A percentile compares a stretch with the other conserved stretches of the same genome.
These are phyloP conservation scores for Austropuccinia psidii DNA, from an alignment of 1,284 basidiomycete genomes.

Conservation along the genomic window DNA sequence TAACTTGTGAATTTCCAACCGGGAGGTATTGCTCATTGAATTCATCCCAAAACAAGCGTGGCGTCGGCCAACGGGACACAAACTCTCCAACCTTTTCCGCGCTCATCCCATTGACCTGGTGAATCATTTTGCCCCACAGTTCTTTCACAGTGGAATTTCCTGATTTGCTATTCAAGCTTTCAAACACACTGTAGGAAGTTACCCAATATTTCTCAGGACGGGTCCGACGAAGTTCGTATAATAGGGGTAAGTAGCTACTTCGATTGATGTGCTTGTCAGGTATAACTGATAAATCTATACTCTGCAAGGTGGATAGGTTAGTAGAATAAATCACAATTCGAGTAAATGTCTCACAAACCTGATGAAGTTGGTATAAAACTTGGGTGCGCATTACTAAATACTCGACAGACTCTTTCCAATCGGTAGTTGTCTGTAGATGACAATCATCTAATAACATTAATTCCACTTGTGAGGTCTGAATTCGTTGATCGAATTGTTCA, in stretches of 20 bases:
- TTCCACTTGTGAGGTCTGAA: constrained; percentile 51
- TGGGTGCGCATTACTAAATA: constrained; percentile 52
- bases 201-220: constrained; percentile 47
- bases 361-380: constrained; percentile 49
- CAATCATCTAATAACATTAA: constrained; percentile 55
- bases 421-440: constrained; percentile 53
- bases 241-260: constrained; percentile 46
- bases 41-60: constrained; percentile 48
- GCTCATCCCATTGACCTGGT: constrained; percentile 53
- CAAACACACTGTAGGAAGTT: constrained; percentile 52
- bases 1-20: not conserved
- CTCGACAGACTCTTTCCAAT: constrained; percentile 52
- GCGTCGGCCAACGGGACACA: constrained; percentile 52
- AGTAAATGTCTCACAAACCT: constrained; percentile 41
- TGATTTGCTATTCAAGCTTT: constrained; percentile 53
- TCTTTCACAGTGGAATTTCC: constrained; percentile 50
- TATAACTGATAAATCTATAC: constrained; percentile 49
- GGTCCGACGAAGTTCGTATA: constrained; percentile 47
- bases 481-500: constrained; percentile 43
- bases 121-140: constrained; percentile 53
- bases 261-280: constrained; percentile 49
- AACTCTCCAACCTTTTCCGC: constrained; percentile 53
- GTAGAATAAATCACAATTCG: not conserved
- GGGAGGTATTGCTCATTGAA: not conserved
- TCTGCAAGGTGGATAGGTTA: constrained; percentile 1